Base-by-base conservation (phyloP, 768 basidiomycete genomes). In the Agrocybe praecox region DNA sequence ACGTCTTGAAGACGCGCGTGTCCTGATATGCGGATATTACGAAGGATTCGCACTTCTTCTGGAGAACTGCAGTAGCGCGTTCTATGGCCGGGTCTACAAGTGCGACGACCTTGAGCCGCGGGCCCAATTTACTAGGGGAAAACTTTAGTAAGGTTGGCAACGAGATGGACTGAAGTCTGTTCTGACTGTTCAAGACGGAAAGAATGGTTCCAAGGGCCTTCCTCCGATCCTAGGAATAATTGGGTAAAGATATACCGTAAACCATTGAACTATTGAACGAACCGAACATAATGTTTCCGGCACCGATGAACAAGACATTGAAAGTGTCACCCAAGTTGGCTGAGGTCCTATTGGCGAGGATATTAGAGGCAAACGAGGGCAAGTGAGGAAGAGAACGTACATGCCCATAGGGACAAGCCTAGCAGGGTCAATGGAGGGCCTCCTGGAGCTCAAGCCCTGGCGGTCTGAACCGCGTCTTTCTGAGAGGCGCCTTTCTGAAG, bases 271-370 rank as follows among this genome's bases (percentile, higher is more conserved):
- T 29, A 12, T 9, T 7, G 22, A 45, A 49, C 44, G 54, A 52
- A 86, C 95, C 96, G 69, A 98, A 98, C 94, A 97, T 97, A 76
- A 98, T 96, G 76, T 97, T 96, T 15, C 95, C 96, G 23, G 96
- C 96, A 49, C 96, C 96, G 63, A 98, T 80, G 73, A 96, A 95
- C 70, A 96, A 86, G 52, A 98, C 88, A 71, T 97, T 96, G 81
- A 97, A 97, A 67, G 88, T 80, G 62, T 89, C 84, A 47, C 86
- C 88, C 52, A 77, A 78, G 52, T 86, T 67, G 48, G 83, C 79
- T 62, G 74, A 73, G 53, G 74, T 69, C 68, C 83, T 87, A 12
- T 14, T 56, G n/a, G 51, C 45, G 46, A n/a, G 40, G 32, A n/a
- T 23, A 58, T 49, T 45, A 59, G 55, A 44, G 53, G 43, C 29